These are phyloP conservation scores for Tricholoma flavovirens DNA, from an alignment of 768 basidiomycete species.

Conservation along the genomic window DNA sequence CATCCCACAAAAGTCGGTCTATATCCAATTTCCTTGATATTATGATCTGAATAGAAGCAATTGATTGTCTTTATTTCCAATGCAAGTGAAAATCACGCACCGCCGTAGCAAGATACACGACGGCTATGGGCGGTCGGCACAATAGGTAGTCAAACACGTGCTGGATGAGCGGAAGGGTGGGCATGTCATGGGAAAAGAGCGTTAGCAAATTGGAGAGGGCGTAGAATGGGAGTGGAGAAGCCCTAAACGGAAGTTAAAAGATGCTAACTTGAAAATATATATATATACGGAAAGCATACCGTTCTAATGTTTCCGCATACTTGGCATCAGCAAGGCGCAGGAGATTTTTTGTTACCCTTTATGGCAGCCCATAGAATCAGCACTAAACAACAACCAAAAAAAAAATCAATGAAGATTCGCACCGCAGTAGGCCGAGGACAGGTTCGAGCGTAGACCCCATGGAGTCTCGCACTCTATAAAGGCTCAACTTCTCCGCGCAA, in stretches of 20 bases:
- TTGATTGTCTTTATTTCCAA: neutral
- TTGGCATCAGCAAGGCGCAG: conserved; percentile 65
- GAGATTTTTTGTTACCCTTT: conserved; percentile 69
- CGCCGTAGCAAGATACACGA: conserved; percentile 79
- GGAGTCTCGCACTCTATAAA: conserved; percentile 78
- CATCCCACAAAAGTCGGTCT: conserved; percentile 52
- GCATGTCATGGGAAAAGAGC: conserved; percentile 88
- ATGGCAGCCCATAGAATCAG: neutral
- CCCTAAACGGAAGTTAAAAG: conserved; percentile 31
- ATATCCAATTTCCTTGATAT: conserved; percentile 69
- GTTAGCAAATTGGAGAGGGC: conserved; percentile 88
- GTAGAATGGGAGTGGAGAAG: conserved; percentile 79
- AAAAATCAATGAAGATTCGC: conserved; percentile 7
- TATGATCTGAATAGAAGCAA: conserved; percentile 47
- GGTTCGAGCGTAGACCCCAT: conserved; percentile 86
- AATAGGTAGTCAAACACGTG: conserved; percentile 90
- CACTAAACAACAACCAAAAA: neutral
- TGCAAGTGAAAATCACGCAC: conserved; percentile 41
- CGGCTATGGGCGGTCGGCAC: conserved; percentile 71
- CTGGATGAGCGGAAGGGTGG: conserved; percentile 84
- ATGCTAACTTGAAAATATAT: neutral
- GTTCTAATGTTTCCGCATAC: conserved; percentile 63
- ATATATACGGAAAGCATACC: conserved; percentile 35
- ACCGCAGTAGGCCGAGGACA: conserved; percentile 76
- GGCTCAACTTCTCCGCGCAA: conserved; percentile 66